phyloP scores from a whole-genome alignment of 1,284 basidiomycete genomes.

The Coniferiporia weirii region DNA sequence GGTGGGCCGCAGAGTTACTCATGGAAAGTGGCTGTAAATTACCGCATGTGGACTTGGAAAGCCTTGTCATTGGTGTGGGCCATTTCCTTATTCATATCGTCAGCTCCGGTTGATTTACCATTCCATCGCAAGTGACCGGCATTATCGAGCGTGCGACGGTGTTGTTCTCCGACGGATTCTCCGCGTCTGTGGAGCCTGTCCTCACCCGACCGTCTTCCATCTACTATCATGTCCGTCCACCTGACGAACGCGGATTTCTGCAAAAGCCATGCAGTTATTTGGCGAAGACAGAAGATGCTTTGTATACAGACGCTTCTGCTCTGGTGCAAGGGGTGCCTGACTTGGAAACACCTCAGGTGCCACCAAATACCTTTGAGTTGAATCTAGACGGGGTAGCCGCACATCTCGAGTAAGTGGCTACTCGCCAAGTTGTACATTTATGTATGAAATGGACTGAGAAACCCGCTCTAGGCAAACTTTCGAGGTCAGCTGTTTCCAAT shows the following conservation, averaged over 20 bases:
- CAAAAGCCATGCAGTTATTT: conserved; percentile 6
- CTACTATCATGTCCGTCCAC: not conserved
- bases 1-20: not conserved
- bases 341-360: not conserved
- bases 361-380: not conserved
- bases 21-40: not conserved
- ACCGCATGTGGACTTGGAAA: not conserved
- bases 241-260: not conserved
- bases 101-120: not conserved
- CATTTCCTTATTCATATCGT: not conserved
- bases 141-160: conserved; percentile 2
- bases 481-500: conserved; percentile 2
- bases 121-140: not conserved
- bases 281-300: not conserved
- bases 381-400: not conserved
- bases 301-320: not conserved
- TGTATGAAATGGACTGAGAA: not conserved
- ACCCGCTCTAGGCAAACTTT: not conserved
- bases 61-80: not conserved
- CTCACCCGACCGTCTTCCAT: not conserved
- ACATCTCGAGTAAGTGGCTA: not conserved
- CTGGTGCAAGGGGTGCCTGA: not conserved
- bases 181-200: not conserved
- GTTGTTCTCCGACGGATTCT: not conserved
- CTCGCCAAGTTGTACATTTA: not conserved